phyloP scores from a whole-genome alignment of 2,329 filamentous ascomycete species.

The Cylindrodendrum hubeiense region DNA sequence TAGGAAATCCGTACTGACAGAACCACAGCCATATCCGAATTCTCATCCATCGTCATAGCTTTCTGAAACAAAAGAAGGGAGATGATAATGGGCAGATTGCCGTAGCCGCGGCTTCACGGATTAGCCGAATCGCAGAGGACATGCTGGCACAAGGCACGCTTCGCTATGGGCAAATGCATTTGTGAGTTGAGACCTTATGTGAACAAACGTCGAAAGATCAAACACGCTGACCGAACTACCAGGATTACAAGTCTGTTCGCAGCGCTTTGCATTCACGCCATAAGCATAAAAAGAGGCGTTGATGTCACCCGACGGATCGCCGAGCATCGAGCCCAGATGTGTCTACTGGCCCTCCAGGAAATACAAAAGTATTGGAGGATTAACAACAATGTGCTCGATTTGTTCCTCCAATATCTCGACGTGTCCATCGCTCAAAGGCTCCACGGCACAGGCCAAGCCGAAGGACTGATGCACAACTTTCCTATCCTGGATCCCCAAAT shows the following conservation, averaged over 20 bases:
- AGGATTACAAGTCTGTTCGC: slow-evolving; percentile 54
- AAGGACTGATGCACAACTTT: slow-evolving; percentile 15
- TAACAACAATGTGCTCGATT: slow-evolving; percentile 54
- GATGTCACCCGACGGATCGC: slow-evolving; percentile 51
- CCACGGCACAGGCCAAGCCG: slow-evolving; percentile 35
- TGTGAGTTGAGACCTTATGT: slow-evolving; percentile 39
- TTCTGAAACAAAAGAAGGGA: slow-evolving; percentile 43
- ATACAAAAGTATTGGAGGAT: slow-evolving; percentile 56
- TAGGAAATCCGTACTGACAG: neutral
- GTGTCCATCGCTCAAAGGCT: slow-evolving; percentile 52
- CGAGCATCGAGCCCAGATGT: slow-evolving; percentile 53
- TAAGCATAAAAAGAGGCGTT: slow-evolving; percentile 49
- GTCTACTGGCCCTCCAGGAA: slow-evolving; percentile 52
- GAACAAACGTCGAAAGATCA: neutral
- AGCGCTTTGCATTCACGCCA: slow-evolving; percentile 53
- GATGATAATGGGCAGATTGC: slow-evolving; percentile 47
- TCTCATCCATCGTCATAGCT: slow-evolving; percentile 51
- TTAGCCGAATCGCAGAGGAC: slow-evolving; percentile 54
- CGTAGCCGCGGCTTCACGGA: slow-evolving; percentile 49
- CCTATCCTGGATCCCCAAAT: slow-evolving; percentile 1
- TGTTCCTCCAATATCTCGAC: slow-evolving; percentile 54
- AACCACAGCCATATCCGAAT: slow-evolving; percentile 49
- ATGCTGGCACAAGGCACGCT: slow-evolving; percentile 51
- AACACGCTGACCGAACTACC: neutral
- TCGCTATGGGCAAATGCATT: slow-evolving; percentile 54